A percentile compares a stretch with the other conserved stretches of the same genome.
phyloP scores from a whole-genome alignment of 2,329 filamentous ascomycete species.

The Penicillium expansum region DNA sequence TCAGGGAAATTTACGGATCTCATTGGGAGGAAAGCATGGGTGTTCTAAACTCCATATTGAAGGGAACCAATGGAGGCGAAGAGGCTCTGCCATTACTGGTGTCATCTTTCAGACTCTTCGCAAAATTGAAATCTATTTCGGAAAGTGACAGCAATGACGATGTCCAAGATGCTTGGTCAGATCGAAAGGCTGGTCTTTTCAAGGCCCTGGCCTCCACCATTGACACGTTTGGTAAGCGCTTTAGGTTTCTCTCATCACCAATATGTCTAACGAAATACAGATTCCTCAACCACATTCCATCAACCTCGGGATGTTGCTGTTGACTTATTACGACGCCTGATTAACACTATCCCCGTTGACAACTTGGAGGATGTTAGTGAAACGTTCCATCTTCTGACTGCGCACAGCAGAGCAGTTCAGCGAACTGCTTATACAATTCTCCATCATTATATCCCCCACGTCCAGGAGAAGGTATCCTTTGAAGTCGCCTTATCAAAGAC shows the following conservation, averaged over 20 bases:
- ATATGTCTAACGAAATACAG: conserved; percentile 25
- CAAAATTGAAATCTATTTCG: conserved; percentile 58
- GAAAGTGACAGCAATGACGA: conserved; percentile 77
- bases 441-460: conserved; percentile 71
- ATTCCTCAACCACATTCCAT: conserved; percentile 53
- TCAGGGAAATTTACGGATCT: conserved; percentile 80
- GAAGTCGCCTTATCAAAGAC: conserved; percentile 59
- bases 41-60: conserved; percentile 60
- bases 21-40: conserved; percentile 73
- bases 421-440: conserved; percentile 76
- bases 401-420: conserved; percentile 72
- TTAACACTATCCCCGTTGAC: conserved; percentile 62
- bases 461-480: conserved; percentile 78
- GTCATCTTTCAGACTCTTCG: conserved; percentile 69
- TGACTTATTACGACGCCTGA: conserved; percentile 66
- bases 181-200: conserved; percentile 59
- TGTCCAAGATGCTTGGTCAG: conserved; percentile 68
- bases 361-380: conserved; percentile 63
- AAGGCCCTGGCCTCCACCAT: conserved; percentile 49
- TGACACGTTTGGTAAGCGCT: conserved; percentile 39
- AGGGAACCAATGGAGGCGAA: conserved; percentile 47
- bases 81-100: conserved; percentile 63
- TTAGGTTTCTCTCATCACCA: background rate
- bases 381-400: conserved; percentile 73
- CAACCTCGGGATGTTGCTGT: conserved; percentile 75